Conservation (phyloP, 345 rosid genomes). For the Boechera retrofracta region DNA sequence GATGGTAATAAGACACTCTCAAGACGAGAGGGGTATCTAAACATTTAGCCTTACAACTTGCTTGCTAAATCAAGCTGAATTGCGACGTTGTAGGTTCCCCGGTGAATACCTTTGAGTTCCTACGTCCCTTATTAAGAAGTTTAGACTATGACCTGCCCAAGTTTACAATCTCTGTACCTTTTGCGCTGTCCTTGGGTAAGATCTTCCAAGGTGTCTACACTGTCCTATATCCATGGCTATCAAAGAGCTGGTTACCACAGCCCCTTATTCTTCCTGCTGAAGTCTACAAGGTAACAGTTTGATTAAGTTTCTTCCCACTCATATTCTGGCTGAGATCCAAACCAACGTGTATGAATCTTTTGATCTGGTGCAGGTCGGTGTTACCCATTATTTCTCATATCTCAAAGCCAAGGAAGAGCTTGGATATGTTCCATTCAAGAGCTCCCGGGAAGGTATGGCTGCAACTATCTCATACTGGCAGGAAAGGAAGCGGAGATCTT, state of each 20-base stretch:
- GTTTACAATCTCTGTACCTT: conserved; percentile 57
- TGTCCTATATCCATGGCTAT: conserved; percentile 79
- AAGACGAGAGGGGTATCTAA: neutral
- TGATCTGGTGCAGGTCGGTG: conserved; percentile 69
- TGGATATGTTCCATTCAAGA: conserved; percentile 83
- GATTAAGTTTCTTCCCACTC: conserved; percentile 4
- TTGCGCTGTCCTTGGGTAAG: conserved; percentile 64
- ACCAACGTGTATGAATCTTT: conserved; percentile 26
- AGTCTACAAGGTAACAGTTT: conserved; percentile 75
- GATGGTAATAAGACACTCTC: conserved; percentile 62
- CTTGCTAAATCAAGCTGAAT: neutral
- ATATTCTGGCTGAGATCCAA: conserved; percentile 7
- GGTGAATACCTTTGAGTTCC: conserved; percentile 83
- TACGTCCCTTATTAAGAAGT: conserved; percentile 66
- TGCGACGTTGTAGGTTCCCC: conserved; percentile 66
- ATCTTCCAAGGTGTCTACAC: conserved; percentile 64
- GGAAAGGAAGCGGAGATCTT: conserved; percentile 63
- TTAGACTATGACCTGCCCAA: conserved; percentile 78
- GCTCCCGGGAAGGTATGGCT: conserved; percentile 85
- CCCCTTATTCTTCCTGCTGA: conserved; percentile 90
- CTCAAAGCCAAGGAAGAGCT: conserved; percentile 92
- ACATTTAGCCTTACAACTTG: neutral
- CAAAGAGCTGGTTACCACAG: conserved; percentile 83
- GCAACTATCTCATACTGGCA: conserved; percentile 82
- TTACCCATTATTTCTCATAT: conserved; percentile 87